Evolutionary conservation across 1,284 basidiomycete species (phyloP).

Genomic region (Papiliotrema nemorosa): DNA sequence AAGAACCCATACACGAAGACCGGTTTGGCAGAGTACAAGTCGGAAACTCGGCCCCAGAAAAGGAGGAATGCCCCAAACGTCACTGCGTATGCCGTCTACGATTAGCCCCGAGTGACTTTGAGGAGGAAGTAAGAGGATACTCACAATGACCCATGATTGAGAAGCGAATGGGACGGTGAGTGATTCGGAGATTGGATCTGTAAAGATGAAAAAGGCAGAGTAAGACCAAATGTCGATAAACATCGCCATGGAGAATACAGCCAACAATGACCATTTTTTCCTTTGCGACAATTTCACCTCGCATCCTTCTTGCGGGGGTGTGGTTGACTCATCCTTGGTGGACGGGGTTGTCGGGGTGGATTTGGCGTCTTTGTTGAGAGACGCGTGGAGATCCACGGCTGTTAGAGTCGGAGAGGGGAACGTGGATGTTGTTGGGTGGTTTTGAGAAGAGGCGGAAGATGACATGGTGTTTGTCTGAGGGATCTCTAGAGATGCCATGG

Average conservation of each 20-base stretch:
- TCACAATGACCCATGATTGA: constrained; percentile 26
- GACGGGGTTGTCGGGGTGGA: neutral
- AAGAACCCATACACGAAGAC: constrained; percentile 32
- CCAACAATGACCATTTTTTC: constrained; percentile 9
- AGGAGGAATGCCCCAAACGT: constrained; percentile 36
- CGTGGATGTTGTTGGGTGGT: neutral
- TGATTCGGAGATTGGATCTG: constrained; percentile 13
- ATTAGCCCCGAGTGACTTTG: neutral
- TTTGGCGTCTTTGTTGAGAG: neutral
- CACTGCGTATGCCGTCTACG: constrained; percentile 20
- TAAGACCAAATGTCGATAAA: constrained; percentile 32
- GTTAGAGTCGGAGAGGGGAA: neutral
- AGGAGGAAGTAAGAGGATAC: neutral
- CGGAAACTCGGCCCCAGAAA: constrained; percentile 39
- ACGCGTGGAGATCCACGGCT: neutral
- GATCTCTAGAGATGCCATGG: neutral
- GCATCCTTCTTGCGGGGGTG: neutral
- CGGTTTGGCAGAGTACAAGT: constrained; percentile 36
- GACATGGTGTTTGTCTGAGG: constrained; percentile 11
- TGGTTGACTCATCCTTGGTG: neutral
- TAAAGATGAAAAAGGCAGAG: constrained; percentile 25
- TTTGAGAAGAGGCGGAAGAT: neutral
- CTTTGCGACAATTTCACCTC: neutral
- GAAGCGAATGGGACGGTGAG: constrained; percentile 14
- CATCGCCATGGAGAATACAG: constrained; percentile 23